Conservation (phyloP, 345 rosid genomes). For the Brassica nigra region DNA sequence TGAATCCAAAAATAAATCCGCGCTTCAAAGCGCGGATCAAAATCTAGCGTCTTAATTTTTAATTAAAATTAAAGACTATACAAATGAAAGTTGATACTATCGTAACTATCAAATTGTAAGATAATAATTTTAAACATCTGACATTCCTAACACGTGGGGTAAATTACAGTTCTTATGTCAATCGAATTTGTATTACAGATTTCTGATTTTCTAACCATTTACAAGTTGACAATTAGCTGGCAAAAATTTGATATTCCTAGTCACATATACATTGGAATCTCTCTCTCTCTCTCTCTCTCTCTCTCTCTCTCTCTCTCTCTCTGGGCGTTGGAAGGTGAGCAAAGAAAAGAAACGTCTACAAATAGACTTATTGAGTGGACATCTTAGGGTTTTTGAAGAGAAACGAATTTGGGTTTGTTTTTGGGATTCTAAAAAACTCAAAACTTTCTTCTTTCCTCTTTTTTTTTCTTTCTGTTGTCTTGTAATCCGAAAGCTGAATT, state of each 20-base stretch:
- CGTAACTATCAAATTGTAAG: not conserved
- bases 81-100: not conserved
- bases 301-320: no score
- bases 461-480: conserved; percentile 11
- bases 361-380: conserved; percentile 45
- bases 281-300: no score
- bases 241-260: conserved; percentile 3
- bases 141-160: not conserved
- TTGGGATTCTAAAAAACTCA: conserved; percentile 52
- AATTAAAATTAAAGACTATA: not conserved
- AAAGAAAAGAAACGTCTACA: conserved; percentile 59
- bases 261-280: not conserved
- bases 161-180: not conserved
- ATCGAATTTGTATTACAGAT: not conserved
- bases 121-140: not conserved
- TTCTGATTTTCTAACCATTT: not conserved
- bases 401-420: conserved; percentile 46
- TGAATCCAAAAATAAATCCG: no score
- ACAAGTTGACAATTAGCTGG: not conserved
- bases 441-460: conserved; percentile 7
- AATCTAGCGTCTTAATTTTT: no score
- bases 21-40: no score
- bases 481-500: conserved; percentile 68
- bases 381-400: conserved; percentile 43
- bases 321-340: conserved; percentile 30